Evolutionary conservation across 1,284 basidiomycete species (phyloP), one percentile per base, ranked within the genome.

Genomic region (Pholiota adiposa): DNA sequence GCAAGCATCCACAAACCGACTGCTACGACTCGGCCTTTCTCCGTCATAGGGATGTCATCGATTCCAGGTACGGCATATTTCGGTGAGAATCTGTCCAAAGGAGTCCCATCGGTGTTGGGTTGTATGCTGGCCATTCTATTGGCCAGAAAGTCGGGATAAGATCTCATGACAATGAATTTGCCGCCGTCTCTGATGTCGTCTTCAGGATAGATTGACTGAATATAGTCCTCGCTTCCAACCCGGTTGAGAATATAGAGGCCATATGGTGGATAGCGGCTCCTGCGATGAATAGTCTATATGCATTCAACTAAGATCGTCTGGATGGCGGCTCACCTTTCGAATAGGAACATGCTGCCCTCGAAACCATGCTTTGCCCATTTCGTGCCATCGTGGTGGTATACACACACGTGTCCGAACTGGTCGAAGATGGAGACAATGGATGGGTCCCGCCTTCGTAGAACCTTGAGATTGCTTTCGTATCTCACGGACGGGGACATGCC

Each of bases 261-360:
- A 70, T 94, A 94, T 38, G 86, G 87, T 0, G 94, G 93, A 72
- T 90, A 89, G 61, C 64, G 61, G 43, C 67, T 66, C 51, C 71
- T 73, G 56, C 49, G 46, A 56, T 19, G 54, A 21, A 54, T 49
- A 56, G 41, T 50, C 54, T 27, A 27, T 16, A 41, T 40, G 9
- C 38, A 33, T 51, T 51, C 34, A 53, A 43, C 34, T 49, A 29
- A 27, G 18, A 49, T 21, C 25, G 18, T 33, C 38, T 54, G 54
- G 34, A 49, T 60, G 57, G 58, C 43, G 51, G 72, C 84, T 63
- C 69, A 92, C 90, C 93, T 82, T 71, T 93, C 89, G 70, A 91
- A 94, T 60, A 96, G 79, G 75, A 96, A 96, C 85, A 96, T 92
- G 69, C 87, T 90, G 1, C 94, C 94, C 72, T 96, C 94, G 67